These are phyloP conservation scores for Aspergillus tubingensis DNA, from an alignment of 2,329 filamentous ascomycete species.

Conservation along the genomic window DNA sequence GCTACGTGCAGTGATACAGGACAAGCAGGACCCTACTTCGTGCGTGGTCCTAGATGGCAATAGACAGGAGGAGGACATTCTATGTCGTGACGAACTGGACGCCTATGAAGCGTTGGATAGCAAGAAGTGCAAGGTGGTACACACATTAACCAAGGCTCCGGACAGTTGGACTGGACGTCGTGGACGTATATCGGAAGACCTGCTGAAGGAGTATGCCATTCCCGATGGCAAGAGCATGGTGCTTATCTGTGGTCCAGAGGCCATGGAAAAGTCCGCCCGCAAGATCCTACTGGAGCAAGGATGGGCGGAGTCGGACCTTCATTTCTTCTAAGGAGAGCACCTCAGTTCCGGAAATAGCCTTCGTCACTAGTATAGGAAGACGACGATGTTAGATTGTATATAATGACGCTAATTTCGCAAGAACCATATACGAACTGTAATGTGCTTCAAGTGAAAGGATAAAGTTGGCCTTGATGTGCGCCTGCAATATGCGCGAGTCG, in stretches of 20 bases:
- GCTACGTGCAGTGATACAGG: conserved; percentile 69
- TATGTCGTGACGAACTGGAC: conserved; percentile 75
- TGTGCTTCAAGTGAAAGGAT: not conserved
- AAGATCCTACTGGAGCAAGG: conserved; percentile 61
- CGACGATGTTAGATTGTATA: not conserved
- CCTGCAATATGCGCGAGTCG: too few species aligned
- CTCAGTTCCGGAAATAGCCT: not conserved
- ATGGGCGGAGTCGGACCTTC: conserved; percentile 70
- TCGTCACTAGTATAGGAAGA: not conserved
- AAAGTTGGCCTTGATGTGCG: not conserved
- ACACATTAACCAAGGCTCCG: conserved; percentile 67
- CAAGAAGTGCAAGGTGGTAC: conserved; percentile 62
- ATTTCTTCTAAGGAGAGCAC: conserved; percentile 66
- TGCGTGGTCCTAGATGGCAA: conserved; percentile 82
- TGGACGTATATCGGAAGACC: conserved; percentile 65
- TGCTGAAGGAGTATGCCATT: conserved; percentile 61
- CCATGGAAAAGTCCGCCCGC: conserved; percentile 69
- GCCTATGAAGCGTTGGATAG: conserved; percentile 55
- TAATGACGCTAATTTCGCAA: not conserved
- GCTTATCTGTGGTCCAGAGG: conserved; percentile 75
- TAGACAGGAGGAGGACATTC: conserved; percentile 74
- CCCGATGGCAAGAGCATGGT: conserved; percentile 61
- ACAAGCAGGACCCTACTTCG: conserved; percentile 62
- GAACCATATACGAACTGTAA: not conserved
- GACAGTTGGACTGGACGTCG: conserved; percentile 67